Percentiles rank a stretch among this genome's conserved stretches.
These are phyloP conservation scores for Gracilaria gracilis DNA, from an alignment of 23 red algal genomes.

Conservation along the genomic window DNA sequence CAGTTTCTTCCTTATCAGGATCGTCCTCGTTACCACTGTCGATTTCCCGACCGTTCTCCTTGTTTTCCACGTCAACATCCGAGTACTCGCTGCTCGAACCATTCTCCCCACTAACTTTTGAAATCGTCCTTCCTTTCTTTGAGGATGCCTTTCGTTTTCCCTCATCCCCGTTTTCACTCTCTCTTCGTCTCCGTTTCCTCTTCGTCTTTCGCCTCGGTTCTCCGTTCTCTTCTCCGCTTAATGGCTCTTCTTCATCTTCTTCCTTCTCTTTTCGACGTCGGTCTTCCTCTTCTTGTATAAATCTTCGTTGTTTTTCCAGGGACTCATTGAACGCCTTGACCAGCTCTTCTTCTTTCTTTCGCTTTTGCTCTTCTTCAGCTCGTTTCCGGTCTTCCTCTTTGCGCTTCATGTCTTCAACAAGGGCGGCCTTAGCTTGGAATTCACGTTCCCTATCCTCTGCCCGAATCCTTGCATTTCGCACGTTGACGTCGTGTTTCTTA, in stretches of 20 bases:
- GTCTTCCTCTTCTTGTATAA: slow-evolving; percentile 50
- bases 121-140: slow-evolving; percentile 25
- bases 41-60: neutral
- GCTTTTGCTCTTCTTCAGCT: slow-evolving; percentile 24
- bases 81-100: slow-evolving; percentile 19
- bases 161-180: neutral
- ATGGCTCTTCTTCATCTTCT: slow-evolving; percentile 33
- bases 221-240: slow-evolving; percentile 42
- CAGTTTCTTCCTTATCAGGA: neutral
- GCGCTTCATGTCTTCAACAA: slow-evolving; percentile 34
- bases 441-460: slow-evolving; percentile 54
- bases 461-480: slow-evolving; percentile 50
- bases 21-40: neutral
- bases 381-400: slow-evolving; percentile 37
- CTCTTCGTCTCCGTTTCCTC: slow-evolving; percentile 21
- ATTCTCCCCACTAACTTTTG: slow-evolving; percentile 10
- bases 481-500: slow-evolving; percentile 65
- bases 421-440: slow-evolving; percentile 28
- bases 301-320: slow-evolving; percentile 16
- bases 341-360: slow-evolving; percentile 58
- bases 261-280: slow-evolving; percentile 38
- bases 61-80: neutral
- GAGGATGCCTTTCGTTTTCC: neutral
- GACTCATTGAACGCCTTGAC: slow-evolving; percentile 64
- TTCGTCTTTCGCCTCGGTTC: slow-evolving; percentile 7